Evolutionary conservation across 257 asterid species (phyloP), one percentile per base, ranked within the genome.

Genomic region (Capsicum chinense): DNA sequence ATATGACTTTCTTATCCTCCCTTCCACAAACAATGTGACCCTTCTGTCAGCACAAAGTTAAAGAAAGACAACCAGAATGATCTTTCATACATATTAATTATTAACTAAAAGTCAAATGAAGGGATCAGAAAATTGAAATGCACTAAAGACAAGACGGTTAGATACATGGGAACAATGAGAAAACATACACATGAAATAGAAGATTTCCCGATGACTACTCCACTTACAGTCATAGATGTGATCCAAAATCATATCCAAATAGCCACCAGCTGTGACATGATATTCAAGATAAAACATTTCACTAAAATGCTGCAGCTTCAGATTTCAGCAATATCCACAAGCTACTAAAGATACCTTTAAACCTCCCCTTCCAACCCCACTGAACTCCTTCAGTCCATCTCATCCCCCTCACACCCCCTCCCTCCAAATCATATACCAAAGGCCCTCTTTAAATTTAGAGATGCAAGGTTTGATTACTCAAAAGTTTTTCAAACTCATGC

Each of bases 21-120:
- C 26, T 37, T 68, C 44, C 79, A 17, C 26, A 70, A 42, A 70
- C n/a, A 17, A 44, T 70, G 39, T 44, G 56, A 19, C 56, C 79
- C 79, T 70, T 70, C 35, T 17, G 17, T 70, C 17, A 70, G 79
- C 79, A 70, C 56, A 42, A 17, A 70, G 56, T 42, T 70, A n/a
- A 63, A 15, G 9, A 44, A 17, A 70, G 37, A 44, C 57, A 70
- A 2, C 15, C 79, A 44, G 57, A 70, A 44, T 44, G 56, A 9
- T 70, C 57, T 44, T 44, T 70, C 5, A 17, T 0, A 69, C 56
- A 69, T n/a, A 42, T 39, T 69, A 69, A 57, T 35, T n/a, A 42
- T 39, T 42, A 69, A 57, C 56, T 44, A 16, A 70, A 42, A 44
- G 9, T 9, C 16, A 70, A 70, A 44, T 16, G 9, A 70, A 44